phyloP scores from a whole-genome alignment of 2,329 filamentous ascomycete genomes.

The Tolypocladium tundrense region DNA sequence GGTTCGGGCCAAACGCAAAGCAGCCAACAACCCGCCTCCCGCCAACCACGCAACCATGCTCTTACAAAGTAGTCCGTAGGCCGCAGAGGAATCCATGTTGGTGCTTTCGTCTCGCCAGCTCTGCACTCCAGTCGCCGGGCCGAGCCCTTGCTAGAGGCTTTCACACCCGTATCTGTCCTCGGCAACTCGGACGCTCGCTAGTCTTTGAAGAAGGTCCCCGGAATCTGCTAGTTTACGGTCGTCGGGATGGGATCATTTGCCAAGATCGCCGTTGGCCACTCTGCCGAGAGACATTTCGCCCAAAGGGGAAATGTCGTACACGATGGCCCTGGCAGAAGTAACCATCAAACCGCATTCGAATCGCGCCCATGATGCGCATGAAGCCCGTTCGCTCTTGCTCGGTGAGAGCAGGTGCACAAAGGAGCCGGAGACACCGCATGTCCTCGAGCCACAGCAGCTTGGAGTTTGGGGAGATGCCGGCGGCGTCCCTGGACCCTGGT shows the following conservation, averaged over 20 bases:
- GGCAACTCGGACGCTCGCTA: background rate
- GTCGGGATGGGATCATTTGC: background rate
- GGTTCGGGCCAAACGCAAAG: background rate
- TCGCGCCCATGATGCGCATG: background rate
- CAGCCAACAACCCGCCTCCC: background rate
- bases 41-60: background rate
- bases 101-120: background rate
- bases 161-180: background rate
- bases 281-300: background rate
- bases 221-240: background rate
- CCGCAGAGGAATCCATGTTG: background rate
- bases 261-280: background rate
- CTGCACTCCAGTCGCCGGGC: background rate
- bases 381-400: background rate
- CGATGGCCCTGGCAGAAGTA: background rate
- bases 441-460: background rate
- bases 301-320: background rate
- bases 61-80: background rate
- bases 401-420: background rate
- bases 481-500: constrained; percentile 2
- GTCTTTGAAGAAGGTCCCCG: background rate
- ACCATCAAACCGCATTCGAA: no score
- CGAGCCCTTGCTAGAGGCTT: background rate
- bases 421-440: background rate
- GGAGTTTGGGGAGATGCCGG: background rate